phyloP scores from a whole-genome alignment of 345 rosid genomes.

The Sisymbrium altissimum region DNA sequence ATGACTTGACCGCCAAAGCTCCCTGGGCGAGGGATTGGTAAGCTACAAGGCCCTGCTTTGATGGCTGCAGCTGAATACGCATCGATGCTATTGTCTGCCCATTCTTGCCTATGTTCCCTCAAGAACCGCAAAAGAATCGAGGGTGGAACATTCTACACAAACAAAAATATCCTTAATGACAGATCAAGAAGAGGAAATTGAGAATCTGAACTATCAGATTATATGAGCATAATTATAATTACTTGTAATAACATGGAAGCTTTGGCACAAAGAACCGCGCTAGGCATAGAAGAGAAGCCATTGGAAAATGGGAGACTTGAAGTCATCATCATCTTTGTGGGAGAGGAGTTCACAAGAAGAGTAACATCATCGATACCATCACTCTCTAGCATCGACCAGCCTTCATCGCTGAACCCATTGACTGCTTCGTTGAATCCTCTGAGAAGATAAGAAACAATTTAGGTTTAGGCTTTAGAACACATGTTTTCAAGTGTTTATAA shows the following conservation, averaged over 20 bases:
- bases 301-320: constrained; percentile 57
- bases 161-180: neutral
- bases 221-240: neutral
- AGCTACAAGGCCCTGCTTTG: constrained; percentile 75
- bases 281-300: constrained; percentile 73
- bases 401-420: constrained; percentile 89
- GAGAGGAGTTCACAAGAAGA: constrained; percentile 84
- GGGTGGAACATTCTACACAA: constrained; percentile 88
- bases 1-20: constrained; percentile 91
- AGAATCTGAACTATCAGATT: neutral
- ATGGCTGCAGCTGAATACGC: constrained; percentile 94
- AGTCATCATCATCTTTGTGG: constrained; percentile 71
- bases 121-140: constrained; percentile 83
- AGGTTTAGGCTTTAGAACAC: neutral
- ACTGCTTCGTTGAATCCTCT: constrained; percentile 98
- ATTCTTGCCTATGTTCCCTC: constrained; percentile 95
- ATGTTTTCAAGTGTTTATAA: neutral
- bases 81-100: constrained; percentile 95
- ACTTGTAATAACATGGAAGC: constrained; percentile 98
- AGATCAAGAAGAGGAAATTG: neutral
- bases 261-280: constrained; percentile 80
- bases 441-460: constrained; percentile 8
- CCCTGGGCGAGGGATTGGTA: constrained; percentile 75
- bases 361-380: constrained; percentile 96
- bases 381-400: constrained; percentile 92